These are phyloP conservation scores for Gremmenia infestans DNA, from an alignment of 2,329 filamentous ascomycete genomes.

Conservation along the genomic window DNA sequence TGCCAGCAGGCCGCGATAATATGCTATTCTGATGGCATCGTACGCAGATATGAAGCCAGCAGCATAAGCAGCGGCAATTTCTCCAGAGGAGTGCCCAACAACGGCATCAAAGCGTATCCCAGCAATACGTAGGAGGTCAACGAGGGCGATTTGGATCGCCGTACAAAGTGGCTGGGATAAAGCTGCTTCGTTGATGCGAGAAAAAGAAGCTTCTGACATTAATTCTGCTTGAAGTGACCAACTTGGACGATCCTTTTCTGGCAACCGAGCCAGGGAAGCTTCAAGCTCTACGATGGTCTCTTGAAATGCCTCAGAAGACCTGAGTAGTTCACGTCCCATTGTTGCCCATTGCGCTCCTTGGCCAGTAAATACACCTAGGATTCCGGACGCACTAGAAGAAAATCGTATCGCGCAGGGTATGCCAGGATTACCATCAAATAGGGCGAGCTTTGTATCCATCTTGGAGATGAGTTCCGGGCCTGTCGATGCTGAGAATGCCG, in stretches of 20 bases:
- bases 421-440: too few relatives aligned
- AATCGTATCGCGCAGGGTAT: background rate
- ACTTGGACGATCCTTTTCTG: background rate
- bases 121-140: conserved; percentile 39
- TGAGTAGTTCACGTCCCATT: conserved; percentile 22
- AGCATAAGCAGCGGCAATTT: conserved; percentile 43
- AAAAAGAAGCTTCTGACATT: conserved; percentile 10
- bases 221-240: conserved; percentile 27
- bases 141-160: conserved; percentile 43
- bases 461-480: background rate
- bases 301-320: conserved; percentile 4
- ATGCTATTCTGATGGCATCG: conserved; percentile 40
- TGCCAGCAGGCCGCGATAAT: conserved; percentile 28
- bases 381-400: background rate
- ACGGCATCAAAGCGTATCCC: conserved; percentile 35
- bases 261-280: background rate
- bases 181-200: conserved; percentile 34
- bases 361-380: conserved; percentile 25
- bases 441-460: conserved; percentile 1
- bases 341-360: conserved; percentile 27
- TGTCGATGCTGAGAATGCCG: conserved; percentile 1
- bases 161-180: conserved; percentile 39
- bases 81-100: conserved; percentile 42
- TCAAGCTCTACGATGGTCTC: conserved; percentile 14
- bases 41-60: conserved; percentile 29